phyloP scores from a whole-genome alignment of 495 filamentous ascomycete species.

The Penicillium salamii region DNA sequence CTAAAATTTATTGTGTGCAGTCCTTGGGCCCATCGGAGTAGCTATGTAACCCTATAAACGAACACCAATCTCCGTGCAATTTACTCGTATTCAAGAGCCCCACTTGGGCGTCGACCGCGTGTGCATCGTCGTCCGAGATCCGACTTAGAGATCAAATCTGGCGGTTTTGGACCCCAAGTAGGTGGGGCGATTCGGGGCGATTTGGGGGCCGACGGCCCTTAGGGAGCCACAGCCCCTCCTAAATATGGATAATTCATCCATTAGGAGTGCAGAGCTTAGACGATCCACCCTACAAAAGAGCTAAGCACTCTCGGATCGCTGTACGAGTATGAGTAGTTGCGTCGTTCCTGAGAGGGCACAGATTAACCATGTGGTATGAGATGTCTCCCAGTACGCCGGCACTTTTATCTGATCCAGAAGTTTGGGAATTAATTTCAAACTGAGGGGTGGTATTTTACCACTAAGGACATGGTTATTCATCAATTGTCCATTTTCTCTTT shows the following conservation, averaged over 20 bases:
- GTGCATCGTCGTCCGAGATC: neutral
- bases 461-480: no score
- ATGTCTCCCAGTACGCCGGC: neutral
- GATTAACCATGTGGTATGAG: neutral
- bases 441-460: no score
- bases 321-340: no score
- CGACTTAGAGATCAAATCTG: neutral
- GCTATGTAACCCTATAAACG: neutral
- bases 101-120: neutral
- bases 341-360: neutral
- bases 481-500: no score
- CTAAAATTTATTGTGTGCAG: neutral
- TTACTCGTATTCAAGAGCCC: neutral
- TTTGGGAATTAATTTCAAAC: no score
- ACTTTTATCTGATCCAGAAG: no score
- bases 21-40: neutral
- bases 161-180: constrained; percentile 1
- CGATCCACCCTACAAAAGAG: neutral
- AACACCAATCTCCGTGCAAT: neutral
- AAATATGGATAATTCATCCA: neutral
- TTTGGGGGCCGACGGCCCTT: neutral
- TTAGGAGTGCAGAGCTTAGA: neutral
- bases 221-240: neutral
- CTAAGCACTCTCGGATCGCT: neutral
- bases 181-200: neutral